phyloP scores from a whole-genome alignment of 2,329 filamentous ascomycete species.

The Aspergillus sp. region DNA sequence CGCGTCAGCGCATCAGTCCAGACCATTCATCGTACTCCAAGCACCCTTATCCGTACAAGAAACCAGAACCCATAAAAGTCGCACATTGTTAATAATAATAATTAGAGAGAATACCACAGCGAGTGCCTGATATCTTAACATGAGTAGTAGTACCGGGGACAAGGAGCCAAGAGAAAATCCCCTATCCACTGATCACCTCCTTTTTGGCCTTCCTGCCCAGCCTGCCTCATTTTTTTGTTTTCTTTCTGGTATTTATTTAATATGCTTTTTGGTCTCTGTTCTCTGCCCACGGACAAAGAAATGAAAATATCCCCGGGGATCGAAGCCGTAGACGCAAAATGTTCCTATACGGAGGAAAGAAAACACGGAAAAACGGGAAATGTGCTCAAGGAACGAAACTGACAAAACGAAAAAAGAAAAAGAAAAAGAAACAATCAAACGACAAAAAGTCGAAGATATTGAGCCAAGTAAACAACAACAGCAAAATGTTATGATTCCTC shows the following conservation, averaged over 20 bases:
- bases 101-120: background rate
- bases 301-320: background rate
- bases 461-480: conserved; percentile 8
- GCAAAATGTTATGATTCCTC: conserved; percentile 45
- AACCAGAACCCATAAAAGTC: background rate
- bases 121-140: background rate
- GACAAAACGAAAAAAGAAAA: background rate
- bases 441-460: conserved; percentile 1
- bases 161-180: background rate
- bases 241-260: background rate
- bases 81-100: background rate
- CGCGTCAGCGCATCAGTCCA: no score
- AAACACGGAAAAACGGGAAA: no score
- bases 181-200: background rate
- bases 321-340: background rate
- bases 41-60: background rate
- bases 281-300: background rate
- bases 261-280: background rate
- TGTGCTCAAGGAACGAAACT: no score
- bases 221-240: background rate
- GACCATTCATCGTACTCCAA: no score
- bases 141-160: background rate
- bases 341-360: no score
- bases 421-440: conserved; percentile 2
- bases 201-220: background rate